phyloP scores from a whole-genome alignment of 768 basidiomycete genomes.

The Boletus tylopilopsis region DNA sequence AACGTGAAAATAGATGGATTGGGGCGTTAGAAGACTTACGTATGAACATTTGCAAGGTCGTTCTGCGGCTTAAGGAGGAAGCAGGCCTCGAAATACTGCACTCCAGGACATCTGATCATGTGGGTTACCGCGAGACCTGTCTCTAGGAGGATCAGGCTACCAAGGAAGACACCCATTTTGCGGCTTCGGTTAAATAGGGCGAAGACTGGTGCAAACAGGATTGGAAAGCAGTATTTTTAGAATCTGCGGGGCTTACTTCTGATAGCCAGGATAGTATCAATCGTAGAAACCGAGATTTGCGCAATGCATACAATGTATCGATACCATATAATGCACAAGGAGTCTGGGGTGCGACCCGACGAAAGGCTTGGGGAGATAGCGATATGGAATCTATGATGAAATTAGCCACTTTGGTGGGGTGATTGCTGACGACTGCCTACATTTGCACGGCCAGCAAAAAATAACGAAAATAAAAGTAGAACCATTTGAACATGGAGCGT shows the following conservation, averaged over 20 bases:
- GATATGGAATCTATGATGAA: slow-evolving; percentile 8
- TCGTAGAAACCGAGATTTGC: slow-evolving; percentile 11
- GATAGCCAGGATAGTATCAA: slow-evolving; percentile 22
- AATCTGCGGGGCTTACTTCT: slow-evolving; percentile 19
- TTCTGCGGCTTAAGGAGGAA: slow-evolving; percentile 17
- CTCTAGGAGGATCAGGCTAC: slow-evolving; percentile 10
- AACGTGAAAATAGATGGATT: background rate
- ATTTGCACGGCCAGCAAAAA: slow-evolving; percentile 8
- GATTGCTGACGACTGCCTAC: slow-evolving; percentile 1
- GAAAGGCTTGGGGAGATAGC: slow-evolving; percentile 5
- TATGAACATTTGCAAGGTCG: background rate
- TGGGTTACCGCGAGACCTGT: slow-evolving; percentile 16
- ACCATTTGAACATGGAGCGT: slow-evolving; percentile 6
- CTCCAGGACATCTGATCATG: slow-evolving; percentile 15
- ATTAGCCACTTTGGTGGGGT: background rate
- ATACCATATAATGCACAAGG: slow-evolving; percentile 13
- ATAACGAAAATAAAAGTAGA: slow-evolving; percentile 21
- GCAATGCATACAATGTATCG: background rate
- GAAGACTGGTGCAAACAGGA: slow-evolving; percentile 9
- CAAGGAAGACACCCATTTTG: slow-evolving; percentile 20
- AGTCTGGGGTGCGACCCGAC: slow-evolving; percentile 6
- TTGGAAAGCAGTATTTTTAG: background rate
- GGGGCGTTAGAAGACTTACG: slow-evolving; percentile 17
- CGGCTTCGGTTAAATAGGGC: slow-evolving; percentile 35
- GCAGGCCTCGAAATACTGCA: slow-evolving; percentile 16